Conservation (phyloP, 176 grass and related monocot genomes). For the Thalia dealbata region DNA sequence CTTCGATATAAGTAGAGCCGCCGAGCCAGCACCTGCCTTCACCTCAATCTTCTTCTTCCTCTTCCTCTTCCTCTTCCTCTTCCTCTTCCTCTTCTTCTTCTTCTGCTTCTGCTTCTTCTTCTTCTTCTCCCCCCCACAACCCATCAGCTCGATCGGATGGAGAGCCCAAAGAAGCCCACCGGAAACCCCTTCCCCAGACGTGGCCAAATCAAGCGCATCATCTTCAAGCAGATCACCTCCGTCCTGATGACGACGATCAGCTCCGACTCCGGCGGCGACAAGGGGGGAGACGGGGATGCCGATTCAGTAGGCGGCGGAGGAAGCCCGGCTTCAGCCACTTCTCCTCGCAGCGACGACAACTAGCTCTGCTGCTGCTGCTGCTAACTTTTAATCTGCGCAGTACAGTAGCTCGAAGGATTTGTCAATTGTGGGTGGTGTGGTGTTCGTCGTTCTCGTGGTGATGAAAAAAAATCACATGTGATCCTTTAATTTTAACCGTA, state of each 20-base stretch:
- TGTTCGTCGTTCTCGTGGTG: background rate
- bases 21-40: too few species aligned
- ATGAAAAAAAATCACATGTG: background rate
- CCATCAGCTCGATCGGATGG: background rate
- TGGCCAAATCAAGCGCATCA: slow-evolving; percentile 54
- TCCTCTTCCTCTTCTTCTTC: too few species aligned
- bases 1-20: too few species aligned
- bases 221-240: slow-evolving; percentile 25
- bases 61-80: too few species aligned
- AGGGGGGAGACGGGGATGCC: background rate
- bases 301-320: background rate
- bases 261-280: slow-evolving; percentile 4
- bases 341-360: background rate
- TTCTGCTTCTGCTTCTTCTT: too few species aligned
- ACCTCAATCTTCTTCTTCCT: too few species aligned
- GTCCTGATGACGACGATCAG: too few species aligned
- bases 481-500: background rate
- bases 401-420: background rate
- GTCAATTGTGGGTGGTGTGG: background rate
- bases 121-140: background rate
- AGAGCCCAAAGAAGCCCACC: slow-evolving; percentile 13
- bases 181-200: slow-evolving; percentile 52
- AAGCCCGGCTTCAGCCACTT: background rate
- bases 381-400: background rate
- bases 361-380: background rate